Conservation (phyloP, 2,329 filamentous ascomycete genomes). For the Xylariaceae sp. region DNA sequence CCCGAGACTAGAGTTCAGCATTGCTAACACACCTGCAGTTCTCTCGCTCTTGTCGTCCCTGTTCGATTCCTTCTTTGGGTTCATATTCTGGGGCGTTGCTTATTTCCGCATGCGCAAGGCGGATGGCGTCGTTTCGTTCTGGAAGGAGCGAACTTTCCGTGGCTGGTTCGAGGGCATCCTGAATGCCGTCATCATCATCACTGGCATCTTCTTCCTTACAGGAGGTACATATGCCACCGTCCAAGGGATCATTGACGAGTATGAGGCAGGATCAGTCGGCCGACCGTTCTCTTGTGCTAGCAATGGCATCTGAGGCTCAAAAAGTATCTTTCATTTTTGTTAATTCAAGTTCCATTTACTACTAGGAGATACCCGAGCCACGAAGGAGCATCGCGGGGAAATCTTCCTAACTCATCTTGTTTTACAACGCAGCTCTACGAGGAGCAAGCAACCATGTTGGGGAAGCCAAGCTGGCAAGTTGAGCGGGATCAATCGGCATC, state of each 20-base stretch:
- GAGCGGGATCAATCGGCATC: no score
- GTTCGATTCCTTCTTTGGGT: constrained; percentile 90
- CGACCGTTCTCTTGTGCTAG: constrained; percentile 68
- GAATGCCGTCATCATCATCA: constrained; percentile 67
- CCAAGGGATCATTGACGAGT: constrained; percentile 69
- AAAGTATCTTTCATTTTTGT: neutral
- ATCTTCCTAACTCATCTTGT: no score
- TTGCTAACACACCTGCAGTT: constrained; percentile 34
- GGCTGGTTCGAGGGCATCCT: constrained; percentile 53
- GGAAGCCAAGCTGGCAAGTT: no score
- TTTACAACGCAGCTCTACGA: no score
- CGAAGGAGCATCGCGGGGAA: constrained; percentile 3
- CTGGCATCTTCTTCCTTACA: constrained; percentile 75
- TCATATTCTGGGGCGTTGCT: constrained; percentile 88
- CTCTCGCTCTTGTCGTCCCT: constrained; percentile 77
- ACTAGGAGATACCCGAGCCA: constrained; percentile 22
- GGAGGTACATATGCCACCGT: constrained; percentile 78
- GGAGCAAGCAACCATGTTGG: no score
- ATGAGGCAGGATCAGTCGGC: constrained; percentile 57
- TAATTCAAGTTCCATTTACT: constrained; percentile 9
- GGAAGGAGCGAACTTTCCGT: constrained; percentile 47
- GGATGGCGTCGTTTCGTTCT: constrained; percentile 51
- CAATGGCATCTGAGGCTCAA: constrained; percentile 51
- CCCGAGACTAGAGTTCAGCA: neutral
- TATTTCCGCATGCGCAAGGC: constrained; percentile 70